Conservation (phyloP, 257 asterid genomes). For the Craterostigma plantagineum region DNA sequence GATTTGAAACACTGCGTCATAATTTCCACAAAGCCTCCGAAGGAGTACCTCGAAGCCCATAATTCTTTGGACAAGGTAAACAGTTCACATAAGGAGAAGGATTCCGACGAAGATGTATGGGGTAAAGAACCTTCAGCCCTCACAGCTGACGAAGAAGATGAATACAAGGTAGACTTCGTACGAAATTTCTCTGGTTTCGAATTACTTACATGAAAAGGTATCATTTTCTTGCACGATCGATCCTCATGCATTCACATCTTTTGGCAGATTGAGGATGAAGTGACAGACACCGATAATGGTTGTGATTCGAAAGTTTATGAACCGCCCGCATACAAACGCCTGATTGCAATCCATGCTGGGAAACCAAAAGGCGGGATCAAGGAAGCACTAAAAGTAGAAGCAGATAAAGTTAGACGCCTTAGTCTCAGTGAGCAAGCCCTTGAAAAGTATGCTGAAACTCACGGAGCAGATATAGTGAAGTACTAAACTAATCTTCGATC, state of each 20-base stretch:
- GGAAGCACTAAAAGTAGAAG: constrained; percentile 34
- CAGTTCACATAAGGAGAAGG: constrained; percentile 20
- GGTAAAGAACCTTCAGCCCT: constrained; percentile 58
- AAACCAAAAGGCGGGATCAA: constrained; percentile 50
- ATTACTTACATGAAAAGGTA: too few relatives aligned
- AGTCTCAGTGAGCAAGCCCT: constrained; percentile 75
- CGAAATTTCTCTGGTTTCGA: too few relatives aligned
- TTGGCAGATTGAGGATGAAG: constrained; percentile 1
- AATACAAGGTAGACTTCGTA: constrained; percentile 11
- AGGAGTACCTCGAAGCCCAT: constrained; percentile 64
- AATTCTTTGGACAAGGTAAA: constrained; percentile 16
- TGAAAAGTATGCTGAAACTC: constrained; percentile 35
- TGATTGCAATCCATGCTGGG: constrained; percentile 76
- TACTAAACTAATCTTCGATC: constrained; percentile 3
- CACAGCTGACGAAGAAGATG: constrained; percentile 31
- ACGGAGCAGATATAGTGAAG: constrained; percentile 26
- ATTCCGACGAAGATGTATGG: constrained; percentile 66
- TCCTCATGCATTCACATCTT: too few relatives aligned
- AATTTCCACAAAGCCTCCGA: constrained; percentile 87
- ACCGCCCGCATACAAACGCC: constrained; percentile 42
- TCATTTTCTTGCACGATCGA: too few relatives aligned
- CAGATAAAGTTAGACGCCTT: constrained; percentile 40
- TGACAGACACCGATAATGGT: too few relatives aligned
- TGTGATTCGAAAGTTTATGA: constrained; percentile 17
- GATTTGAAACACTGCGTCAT: constrained; percentile 46